phyloP scores from a whole-genome alignment of 1,284 basidiomycete species.

The Cutaneotrichosporon spelunceum region DNA sequence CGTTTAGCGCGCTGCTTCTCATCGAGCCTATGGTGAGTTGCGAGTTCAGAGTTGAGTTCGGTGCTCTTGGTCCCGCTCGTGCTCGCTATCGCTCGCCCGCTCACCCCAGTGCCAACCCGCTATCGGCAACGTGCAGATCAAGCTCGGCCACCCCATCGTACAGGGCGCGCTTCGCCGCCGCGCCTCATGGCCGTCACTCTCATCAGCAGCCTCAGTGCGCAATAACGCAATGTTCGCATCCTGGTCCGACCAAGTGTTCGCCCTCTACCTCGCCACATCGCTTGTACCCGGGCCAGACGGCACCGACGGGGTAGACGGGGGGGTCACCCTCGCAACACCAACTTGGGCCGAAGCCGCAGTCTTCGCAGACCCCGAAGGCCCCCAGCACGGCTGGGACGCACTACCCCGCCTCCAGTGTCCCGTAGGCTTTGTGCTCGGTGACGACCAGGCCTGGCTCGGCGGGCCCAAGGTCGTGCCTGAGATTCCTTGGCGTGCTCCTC shows the following conservation, averaged over 20 bases:
- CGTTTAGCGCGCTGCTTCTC: conserved; percentile 71
- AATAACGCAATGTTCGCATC: conserved; percentile 50
- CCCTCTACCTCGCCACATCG: conserved; percentile 65
- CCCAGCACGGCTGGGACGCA: conserved; percentile 36
- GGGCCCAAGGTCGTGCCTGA: conserved; percentile 28
- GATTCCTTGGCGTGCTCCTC: conserved; percentile 37
- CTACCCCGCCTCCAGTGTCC: conserved; percentile 30
- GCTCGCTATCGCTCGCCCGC: too few relatives aligned
- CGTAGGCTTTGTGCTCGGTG: conserved; percentile 38
- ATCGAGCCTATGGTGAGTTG: conserved; percentile 63
- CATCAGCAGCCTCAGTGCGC: conserved; percentile 58
- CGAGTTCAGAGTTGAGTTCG: not conserved
- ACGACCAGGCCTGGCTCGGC: conserved; percentile 26
- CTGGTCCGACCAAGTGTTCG: conserved; percentile 62
- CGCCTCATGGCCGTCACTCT: conserved; percentile 57
- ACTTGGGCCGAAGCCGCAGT: conserved; percentile 36
- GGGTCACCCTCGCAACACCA: conserved; percentile 38
- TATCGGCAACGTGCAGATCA: conserved; percentile 1
- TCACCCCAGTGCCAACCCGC: conserved; percentile 5
- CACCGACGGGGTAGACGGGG: too few relatives aligned
- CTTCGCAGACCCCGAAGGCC: conserved; percentile 34
- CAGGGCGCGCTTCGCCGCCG: conserved; percentile 61
- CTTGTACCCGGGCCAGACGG: too few relatives aligned
- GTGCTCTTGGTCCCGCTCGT: too few relatives aligned
- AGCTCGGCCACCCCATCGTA: conserved; percentile 37